Evolutionary conservation across 2,329 filamentous ascomycete genomes (phyloP).

Genomic region (Falciphora oryzae): DNA sequence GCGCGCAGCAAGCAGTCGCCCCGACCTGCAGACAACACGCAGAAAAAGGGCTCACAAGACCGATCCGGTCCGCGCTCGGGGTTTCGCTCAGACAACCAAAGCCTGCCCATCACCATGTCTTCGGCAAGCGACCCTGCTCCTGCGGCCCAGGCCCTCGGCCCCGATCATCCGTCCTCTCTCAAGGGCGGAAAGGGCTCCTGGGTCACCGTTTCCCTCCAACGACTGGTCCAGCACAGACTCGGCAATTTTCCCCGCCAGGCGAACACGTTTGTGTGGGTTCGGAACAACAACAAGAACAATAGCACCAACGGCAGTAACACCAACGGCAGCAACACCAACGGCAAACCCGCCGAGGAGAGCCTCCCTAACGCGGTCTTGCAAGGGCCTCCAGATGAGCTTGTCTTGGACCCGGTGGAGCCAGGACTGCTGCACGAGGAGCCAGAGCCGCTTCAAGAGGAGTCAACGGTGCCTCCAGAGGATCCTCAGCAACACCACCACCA

Average conservation of each 20-base stretch:
- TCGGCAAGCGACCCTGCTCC: neutral
- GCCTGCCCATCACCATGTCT: neutral
- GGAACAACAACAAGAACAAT: neutral
- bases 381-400: constrained; percentile 2
- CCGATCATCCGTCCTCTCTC: neutral
- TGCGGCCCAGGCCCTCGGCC: neutral
- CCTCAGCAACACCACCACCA: neutral
- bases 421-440: too few species aligned
- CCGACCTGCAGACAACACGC: neutral
- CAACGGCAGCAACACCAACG: neutral
- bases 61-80: neutral
- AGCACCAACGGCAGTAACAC: neutral
- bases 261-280: constrained; percentile 6
- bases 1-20: neutral
- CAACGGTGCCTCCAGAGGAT: too few species aligned
- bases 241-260: constrained; percentile 5
- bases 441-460: too few species aligned
- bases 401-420: neutral
- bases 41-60: neutral
- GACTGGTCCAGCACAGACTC: constrained; percentile 6
- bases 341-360: neutral
- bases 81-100: neutral
- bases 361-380: neutral
- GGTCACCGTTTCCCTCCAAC: constrained; percentile 1
- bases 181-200: constrained; percentile 2